Evolutionary conservation across 2,329 filamentous ascomycete species (phyloP).

Genomic region (Aspergillus fischeri): DNA sequence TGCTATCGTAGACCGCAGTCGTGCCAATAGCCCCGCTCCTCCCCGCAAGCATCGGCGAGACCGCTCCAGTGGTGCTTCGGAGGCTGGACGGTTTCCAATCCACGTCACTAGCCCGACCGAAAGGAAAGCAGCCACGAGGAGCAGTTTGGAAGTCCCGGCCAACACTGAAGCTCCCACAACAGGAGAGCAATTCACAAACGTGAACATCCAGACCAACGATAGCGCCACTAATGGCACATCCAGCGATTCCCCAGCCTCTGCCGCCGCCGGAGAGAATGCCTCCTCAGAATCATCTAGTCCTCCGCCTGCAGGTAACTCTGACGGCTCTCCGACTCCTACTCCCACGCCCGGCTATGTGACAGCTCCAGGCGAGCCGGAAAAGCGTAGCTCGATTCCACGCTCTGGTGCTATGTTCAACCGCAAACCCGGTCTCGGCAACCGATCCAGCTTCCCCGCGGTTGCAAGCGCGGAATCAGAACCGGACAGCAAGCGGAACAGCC

Average conservation of each 20-base stretch:
- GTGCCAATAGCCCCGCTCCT: conserved; percentile 65
- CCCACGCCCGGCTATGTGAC: conserved; percentile 21
- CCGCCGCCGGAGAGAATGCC: conserved; percentile 19
- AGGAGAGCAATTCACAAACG: conserved; percentile 26
- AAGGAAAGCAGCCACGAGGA: conserved; percentile 50
- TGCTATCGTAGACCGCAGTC: conserved; percentile 67
- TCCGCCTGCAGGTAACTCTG: conserved; percentile 27
- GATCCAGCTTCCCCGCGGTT: conserved; percentile 28
- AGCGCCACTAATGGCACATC: conserved; percentile 41
- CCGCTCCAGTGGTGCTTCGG: conserved; percentile 63
- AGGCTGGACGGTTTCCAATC: conserved; percentile 84
- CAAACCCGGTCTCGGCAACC: conserved; percentile 46
- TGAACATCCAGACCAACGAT: conserved; percentile 25
- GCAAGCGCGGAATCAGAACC: conserved; percentile 21
- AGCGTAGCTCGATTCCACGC: conserved; percentile 62
- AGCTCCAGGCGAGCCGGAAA: conserved; percentile 46
- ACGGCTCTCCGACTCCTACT: conserved; percentile 34
- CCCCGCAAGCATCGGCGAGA: conserved; percentile 67
- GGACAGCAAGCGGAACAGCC: conserved; percentile 32
- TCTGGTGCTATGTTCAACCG: conserved; percentile 48
- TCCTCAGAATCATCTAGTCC: conserved; percentile 24
- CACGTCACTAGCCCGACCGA: conserved; percentile 59
- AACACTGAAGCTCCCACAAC: conserved; percentile 46
- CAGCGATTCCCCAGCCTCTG: conserved; percentile 27
- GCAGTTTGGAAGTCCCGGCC: conserved; percentile 78